Evolutionary conservation across 2,329 filamentous ascomycete species (phyloP), one percentile per base, ranked within the genome.

Genomic region (Aspergillus jensenii): DNA sequence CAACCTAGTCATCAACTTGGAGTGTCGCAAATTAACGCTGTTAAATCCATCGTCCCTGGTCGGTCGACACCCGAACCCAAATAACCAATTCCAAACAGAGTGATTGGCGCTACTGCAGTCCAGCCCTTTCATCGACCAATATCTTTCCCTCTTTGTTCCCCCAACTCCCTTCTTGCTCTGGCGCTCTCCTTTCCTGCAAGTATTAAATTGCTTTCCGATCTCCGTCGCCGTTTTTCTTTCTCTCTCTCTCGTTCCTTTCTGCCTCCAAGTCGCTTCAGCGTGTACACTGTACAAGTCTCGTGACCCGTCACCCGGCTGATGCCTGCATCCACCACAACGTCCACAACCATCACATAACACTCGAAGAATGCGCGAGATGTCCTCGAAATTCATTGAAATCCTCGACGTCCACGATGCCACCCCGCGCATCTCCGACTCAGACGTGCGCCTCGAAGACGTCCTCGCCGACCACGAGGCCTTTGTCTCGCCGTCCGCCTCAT

Each of bases 381-480:
- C 74, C 17, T 78, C 75, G 60, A 76, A 71, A 60, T 78, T 78
- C 62, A 71, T 77, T 58, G 76, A 78, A 62, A 76, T 78, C 53
- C 73, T 78, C 61, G 71, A 77, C 62, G 67, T 71, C 45, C 69
- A 74, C 57, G 67, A 71, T 44, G 65, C 65, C 21, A 64, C 70
- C 31, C 64, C 66, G 14, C 70, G 69, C 52, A 70, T 74, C 33
- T 76, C 74, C 45, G 68, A 74, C 54, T 73, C 69, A 19, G 76
- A 78, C 55, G 76, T 78, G 48, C 73, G 73, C 7, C 72, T 78
- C 2, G 76, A 78, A 58, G 76, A 78, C 50, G 74, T 78, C 59
- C 70, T 78, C 17, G 75, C 73, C 57, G 70, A 73, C 49, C 71
- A 75, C 52, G 71, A 77, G 65, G 71, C 74, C 47, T 65, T 71